Evolutionary conservation across 345 rosid genomes (phyloP).

Genomic region (Boechera stricta): DNA sequence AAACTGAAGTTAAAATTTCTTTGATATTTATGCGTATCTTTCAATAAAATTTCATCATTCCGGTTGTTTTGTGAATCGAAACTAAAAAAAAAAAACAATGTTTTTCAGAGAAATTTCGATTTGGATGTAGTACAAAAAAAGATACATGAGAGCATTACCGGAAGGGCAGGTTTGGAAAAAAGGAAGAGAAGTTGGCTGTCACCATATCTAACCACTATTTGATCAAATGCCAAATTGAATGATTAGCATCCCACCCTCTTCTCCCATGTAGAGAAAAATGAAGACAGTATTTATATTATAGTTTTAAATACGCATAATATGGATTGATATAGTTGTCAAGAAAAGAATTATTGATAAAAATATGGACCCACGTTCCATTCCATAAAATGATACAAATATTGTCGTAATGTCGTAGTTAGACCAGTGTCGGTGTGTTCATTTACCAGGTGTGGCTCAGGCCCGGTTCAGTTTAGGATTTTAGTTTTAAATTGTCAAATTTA

Average conservation of each 20-base stretch:
- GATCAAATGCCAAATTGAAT: slow-evolving; percentile 31
- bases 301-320: slow-evolving; percentile 25
- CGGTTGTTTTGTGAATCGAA: not conserved
- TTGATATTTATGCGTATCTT: not conserved
- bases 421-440: slow-evolving; percentile 19
- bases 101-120: too few relatives aligned
- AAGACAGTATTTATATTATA: not conserved
- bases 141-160: not conserved
- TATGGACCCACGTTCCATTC: slow-evolving; percentile 29
- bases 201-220: slow-evolving; percentile 28
- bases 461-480: not conserved
- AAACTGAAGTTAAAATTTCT: not conserved
- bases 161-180: not conserved
- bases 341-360: slow-evolving; percentile 19
- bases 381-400: slow-evolving; percentile 6
- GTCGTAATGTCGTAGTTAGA: slow-evolving; percentile 21
- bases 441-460: slow-evolving; percentile 7
- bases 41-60: not conserved
- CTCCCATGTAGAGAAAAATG: slow-evolving; percentile 17
- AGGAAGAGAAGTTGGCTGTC: slow-evolving; percentile 22
- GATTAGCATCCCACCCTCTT: slow-evolving; percentile 31
- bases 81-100: not conserved
- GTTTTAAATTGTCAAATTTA: not conserved
- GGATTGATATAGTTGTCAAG: slow-evolving; percentile 34
- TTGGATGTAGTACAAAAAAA: not conserved